phyloP scores from a whole-genome alignment of 2,329 filamentous ascomycete species.

The Capronia americana region DNA sequence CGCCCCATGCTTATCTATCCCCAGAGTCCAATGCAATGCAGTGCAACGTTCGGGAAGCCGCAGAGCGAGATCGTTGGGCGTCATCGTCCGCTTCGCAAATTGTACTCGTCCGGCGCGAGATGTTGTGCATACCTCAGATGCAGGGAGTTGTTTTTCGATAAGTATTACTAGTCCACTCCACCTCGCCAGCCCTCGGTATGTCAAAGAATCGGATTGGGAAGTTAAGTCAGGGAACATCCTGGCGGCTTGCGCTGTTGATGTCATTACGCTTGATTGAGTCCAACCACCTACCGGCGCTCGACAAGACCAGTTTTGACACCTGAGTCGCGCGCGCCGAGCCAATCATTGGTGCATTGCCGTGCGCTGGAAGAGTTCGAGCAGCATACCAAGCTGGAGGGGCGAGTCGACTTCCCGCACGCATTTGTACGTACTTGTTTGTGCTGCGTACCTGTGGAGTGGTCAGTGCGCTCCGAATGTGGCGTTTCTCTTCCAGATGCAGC shows the following conservation, averaged over 20 bases:
- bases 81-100: background rate
- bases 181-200: conserved; percentile 8
- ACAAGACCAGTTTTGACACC: background rate
- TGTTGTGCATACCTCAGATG: background rate
- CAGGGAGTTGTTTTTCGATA: background rate
- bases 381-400: conserved; percentile 15
- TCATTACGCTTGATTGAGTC: background rate
- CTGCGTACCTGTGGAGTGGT: conserved; percentile 19
- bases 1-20: background rate
- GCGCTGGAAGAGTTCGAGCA: background rate
- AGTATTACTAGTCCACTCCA: background rate
- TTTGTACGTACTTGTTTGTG: conserved; percentile 10
- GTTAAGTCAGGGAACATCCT: conserved; percentile 8
- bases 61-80: background rate
- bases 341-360: background rate
- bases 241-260: background rate
- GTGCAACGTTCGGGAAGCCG: background rate
- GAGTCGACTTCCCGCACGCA: background rate
- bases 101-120: background rate
- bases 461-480: conserved; percentile 18
- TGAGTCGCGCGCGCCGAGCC: background rate
- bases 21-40: conserved; percentile 20
- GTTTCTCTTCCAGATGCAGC: conserved; percentile 14
- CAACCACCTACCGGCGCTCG: background rate
- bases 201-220: background rate